phyloP scores from a whole-genome alignment of 2,329 filamentous ascomycete species.

The Paecilomyces sp. region DNA sequence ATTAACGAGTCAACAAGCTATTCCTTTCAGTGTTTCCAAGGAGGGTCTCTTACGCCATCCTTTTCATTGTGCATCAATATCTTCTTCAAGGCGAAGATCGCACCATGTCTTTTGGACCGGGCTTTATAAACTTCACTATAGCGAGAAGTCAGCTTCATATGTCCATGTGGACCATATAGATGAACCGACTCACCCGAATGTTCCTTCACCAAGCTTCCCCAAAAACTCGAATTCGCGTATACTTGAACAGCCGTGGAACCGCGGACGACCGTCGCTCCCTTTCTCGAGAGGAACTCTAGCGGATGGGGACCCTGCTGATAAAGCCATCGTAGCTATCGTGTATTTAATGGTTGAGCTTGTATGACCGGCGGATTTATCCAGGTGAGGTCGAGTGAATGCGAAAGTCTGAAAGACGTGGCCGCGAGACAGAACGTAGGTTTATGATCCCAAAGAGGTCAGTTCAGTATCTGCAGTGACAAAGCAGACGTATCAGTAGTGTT shows the following conservation, averaged over 20 bases:
- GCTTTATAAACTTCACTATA: constrained; percentile 83
- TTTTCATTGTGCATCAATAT: constrained; percentile 99
- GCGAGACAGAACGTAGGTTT: not conserved
- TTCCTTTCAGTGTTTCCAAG: not conserved
- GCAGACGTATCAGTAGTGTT: not conserved
- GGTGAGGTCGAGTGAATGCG: not conserved
- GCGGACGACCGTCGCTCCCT: constrained; percentile 41
- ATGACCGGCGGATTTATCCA: not conserved
- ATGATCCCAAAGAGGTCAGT: too few species aligned
- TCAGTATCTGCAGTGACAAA: not conserved
- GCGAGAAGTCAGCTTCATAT: constrained; percentile 9
- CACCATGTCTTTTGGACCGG: constrained; percentile 64
- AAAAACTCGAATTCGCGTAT: constrained; percentile 35
- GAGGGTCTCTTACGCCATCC: constrained; percentile 62
- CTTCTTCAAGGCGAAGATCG: constrained; percentile 86
- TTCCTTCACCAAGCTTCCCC: constrained; percentile 75
- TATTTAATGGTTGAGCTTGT: too few species aligned
- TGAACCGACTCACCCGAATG: constrained; percentile 64
- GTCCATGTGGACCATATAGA: not conserved
- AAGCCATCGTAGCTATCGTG: constrained; percentile 28
- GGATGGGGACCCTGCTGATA: constrained; percentile 15
- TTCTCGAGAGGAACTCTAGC: constrained; percentile 38
- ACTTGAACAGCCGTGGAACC: constrained; percentile 73
- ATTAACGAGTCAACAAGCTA: not conserved
- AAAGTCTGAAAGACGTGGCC: not conserved